phyloP scores from a whole-genome alignment of 257 asterid species.

The Capsicum pubescens region DNA sequence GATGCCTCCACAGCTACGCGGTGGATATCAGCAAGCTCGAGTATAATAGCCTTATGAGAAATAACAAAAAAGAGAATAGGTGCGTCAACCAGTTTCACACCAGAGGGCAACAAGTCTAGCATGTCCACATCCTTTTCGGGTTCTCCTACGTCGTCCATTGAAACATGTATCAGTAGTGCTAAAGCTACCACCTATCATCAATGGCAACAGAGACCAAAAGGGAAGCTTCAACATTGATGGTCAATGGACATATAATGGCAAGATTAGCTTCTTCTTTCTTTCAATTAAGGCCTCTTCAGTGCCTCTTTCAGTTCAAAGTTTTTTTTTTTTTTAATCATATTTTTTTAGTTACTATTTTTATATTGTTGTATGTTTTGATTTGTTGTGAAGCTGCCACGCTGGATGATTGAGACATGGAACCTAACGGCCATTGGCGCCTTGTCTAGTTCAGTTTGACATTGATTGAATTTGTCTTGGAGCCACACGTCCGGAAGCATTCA shows the following conservation, averaged over 20 bases:
- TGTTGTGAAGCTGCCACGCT: constrained; percentile 32
- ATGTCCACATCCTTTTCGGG: constrained; percentile 64
- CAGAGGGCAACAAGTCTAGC: constrained; percentile 48
- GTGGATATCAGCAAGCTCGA: constrained; percentile 65
- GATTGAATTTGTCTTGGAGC: constrained; percentile 15
- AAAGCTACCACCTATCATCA: constrained; percentile 54
- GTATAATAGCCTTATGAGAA: constrained; percentile 74
- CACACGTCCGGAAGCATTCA: neutral
- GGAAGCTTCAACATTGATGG: constrained; percentile 56
- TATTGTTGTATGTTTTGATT: constrained; percentile 23
- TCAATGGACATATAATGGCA: constrained; percentile 50
- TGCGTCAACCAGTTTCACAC: constrained; percentile 64
- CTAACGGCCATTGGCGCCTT: constrained; percentile 51
- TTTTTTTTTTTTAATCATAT: neutral
- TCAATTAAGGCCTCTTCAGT: constrained; percentile 40
- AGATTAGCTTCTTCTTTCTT: neutral
- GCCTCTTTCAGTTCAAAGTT: constrained; percentile 44
- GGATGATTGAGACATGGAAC: constrained; percentile 56
- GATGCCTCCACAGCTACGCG: constrained; percentile 59
- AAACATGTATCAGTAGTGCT: constrained; percentile 33
- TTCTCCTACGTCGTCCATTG: constrained; percentile 62
- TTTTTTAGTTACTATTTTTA: constrained; percentile 1
- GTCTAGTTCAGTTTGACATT: neutral
- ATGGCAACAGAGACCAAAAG: constrained; percentile 47
- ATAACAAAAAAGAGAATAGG: constrained; percentile 76